Conservation (phyloP, 805 yeast species). For the Ogataea sp. region DNA sequence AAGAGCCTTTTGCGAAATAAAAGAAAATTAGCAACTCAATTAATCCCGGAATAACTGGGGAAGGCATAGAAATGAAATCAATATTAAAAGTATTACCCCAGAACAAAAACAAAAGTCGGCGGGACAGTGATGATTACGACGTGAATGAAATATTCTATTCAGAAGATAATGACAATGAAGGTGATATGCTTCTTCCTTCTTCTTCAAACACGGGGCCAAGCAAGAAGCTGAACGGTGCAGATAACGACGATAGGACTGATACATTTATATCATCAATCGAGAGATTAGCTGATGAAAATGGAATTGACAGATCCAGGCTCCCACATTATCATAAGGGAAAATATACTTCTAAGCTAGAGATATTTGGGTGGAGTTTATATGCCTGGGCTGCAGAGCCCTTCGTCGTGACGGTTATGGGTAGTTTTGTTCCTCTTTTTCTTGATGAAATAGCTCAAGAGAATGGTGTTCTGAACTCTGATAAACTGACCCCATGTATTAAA, state of each 20-base stretch:
- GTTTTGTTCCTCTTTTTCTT: slow-evolving; percentile 64
- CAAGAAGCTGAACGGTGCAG: too few species aligned
- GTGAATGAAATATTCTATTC: too few species aligned
- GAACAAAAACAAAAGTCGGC: too few species aligned
- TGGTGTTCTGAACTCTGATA: slow-evolving; percentile 58
- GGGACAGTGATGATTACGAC: too few species aligned
- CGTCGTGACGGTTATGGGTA: slow-evolving; percentile 69
- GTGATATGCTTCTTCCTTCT: neutral
- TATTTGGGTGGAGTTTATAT: slow-evolving; percentile 62
- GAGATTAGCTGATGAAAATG: neutral
- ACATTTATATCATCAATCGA: neutral
- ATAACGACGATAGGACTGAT: neutral
- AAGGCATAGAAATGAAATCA: neutral
- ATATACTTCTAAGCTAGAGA: slow-evolving; percentile 31
- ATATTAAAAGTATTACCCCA: neutral
- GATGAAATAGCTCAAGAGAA: slow-evolving; percentile 68
- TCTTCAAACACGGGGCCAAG: neutral
- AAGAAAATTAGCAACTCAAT: too few species aligned
- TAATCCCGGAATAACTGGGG: neutral
- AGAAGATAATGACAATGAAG: too few species aligned
- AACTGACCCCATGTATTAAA: slow-evolving; percentile 41
- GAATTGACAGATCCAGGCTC: neutral
- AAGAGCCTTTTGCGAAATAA: too few species aligned
- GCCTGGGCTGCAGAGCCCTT: slow-evolving; percentile 78
- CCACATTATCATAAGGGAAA: too few species aligned